A percentile compares a stretch with the other conserved stretches of the same genome.
Evolutionary conservation across 2,329 filamentous ascomycete species (phyloP).

Genomic region (Fusarium continuum): DNA sequence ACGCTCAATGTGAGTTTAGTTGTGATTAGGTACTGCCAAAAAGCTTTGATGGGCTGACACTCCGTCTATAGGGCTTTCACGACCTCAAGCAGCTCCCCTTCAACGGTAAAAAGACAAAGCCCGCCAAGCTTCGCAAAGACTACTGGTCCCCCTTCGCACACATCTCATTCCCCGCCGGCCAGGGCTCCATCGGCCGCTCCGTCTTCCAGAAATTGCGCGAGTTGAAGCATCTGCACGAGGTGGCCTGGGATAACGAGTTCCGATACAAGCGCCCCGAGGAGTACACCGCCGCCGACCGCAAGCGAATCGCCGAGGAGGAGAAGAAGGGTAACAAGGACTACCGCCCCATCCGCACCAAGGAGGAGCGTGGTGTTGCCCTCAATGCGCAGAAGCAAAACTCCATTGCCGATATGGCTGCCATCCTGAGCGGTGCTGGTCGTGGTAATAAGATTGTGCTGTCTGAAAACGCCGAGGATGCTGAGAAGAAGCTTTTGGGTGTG

Average conservation of each 20-base stretch:
- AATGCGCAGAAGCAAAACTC: slow-evolving; percentile 69
- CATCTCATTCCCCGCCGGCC: slow-evolving; percentile 64
- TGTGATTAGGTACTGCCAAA: not conserved
- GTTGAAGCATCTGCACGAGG: slow-evolving; percentile 69
- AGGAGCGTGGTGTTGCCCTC: slow-evolving; percentile 61
- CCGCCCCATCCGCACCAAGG: slow-evolving; percentile 48
- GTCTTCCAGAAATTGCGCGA: slow-evolving; percentile 72
- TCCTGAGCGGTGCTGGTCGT: slow-evolving; percentile 61
- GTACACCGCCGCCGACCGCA: slow-evolving; percentile 47
- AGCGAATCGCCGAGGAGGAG: slow-evolving; percentile 45
- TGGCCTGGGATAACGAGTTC: slow-evolving; percentile 64
- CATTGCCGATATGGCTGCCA: slow-evolving; percentile 70
- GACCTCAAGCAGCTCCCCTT: slow-evolving; percentile 68
- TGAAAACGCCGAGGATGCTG: slow-evolving; percentile 28
- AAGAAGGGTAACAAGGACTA: slow-evolving; percentile 45
- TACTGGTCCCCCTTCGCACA: slow-evolving; percentile 71
- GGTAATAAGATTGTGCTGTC: slow-evolving; percentile 58
- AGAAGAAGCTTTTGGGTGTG: slow-evolving; percentile 49
- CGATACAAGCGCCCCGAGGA: slow-evolving; percentile 51
- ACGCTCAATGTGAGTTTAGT: slow-evolving; percentile 55
- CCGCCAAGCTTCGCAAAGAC: slow-evolving; percentile 71
- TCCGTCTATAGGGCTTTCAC: slow-evolving; percentile 48
- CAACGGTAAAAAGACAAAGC: slow-evolving; percentile 74
- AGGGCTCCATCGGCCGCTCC: slow-evolving; percentile 63
- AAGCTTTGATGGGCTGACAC: not conserved